Conservation (phyloP, 2,329 filamentous ascomycete genomes). For the Dendrostoma leiphaemia region DNA sequence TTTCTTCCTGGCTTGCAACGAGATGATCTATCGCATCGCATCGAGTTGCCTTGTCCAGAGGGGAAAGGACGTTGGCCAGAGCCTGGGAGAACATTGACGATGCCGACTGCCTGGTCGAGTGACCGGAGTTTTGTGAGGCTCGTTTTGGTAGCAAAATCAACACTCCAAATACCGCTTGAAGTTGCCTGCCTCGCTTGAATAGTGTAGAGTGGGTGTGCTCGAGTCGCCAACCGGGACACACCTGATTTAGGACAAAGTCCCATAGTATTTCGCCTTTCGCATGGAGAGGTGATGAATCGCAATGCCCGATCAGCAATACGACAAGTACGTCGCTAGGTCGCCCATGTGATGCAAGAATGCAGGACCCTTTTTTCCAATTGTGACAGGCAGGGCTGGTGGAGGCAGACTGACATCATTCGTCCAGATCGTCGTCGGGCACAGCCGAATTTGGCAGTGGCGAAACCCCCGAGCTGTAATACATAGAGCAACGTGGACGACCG, state of each 20-base stretch:
- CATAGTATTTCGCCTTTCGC: neutral
- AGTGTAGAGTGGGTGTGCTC: neutral
- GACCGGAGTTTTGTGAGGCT: constrained; percentile 17
- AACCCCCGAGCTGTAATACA: too few relatives aligned
- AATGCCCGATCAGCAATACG: neutral
- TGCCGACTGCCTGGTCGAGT: constrained; percentile 21
- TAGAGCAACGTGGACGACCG: too few relatives aligned
- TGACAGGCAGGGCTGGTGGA: neutral
- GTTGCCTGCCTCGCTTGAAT: neutral
- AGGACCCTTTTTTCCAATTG: neutral
- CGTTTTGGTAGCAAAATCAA: constrained; percentile 17
- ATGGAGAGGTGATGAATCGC: neutral
- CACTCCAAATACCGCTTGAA: constrained; percentile 14
- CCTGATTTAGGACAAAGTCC: neutral
- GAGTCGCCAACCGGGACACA: neutral
- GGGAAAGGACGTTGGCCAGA: constrained; percentile 1
- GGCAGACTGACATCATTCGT: neutral
- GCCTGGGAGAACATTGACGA: constrained; percentile 10
- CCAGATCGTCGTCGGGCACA: neutral
- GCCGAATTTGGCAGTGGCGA: neutral
- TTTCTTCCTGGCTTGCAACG: constrained; percentile 5
- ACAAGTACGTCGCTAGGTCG: too few relatives aligned
- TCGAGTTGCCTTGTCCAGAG: constrained; percentile 6
- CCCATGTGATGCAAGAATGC: neutral
- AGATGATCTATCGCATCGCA: constrained; percentile 9